Evolutionary conservation across 306 rosid genomes (phyloP), one percentile per base, ranked within the genome.

Genomic region (Glycine tomentella): DNA sequence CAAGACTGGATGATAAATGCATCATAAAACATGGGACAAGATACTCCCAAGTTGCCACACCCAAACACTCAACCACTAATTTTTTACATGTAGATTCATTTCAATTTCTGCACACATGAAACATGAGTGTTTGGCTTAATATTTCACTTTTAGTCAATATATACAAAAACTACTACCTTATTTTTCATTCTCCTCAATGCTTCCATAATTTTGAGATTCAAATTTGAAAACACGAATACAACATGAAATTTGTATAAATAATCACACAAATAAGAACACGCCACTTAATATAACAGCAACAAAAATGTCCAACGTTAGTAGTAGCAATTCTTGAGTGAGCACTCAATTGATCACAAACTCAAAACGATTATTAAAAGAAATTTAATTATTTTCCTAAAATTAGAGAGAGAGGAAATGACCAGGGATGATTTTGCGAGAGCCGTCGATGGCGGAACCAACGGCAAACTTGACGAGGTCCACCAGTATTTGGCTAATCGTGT

Each of bases 401-500:
- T 42, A 16, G 48, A 38, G 38, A 87, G 65, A 1, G 31, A 25
- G 40, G 62, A 67, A 80, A 87, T 4, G 68, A 94, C 98, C 97
- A 4, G 88, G 79, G 83, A 79, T 68, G 78, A 88, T 64, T 81
- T 80, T 83, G 88, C 88, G 88, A 77, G 94, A 82, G 74, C 69
- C 79, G 20, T 78, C 86, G 82, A 90, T 65, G 62, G 90, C 81
- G 55, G 95, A 90, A 62, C 88, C 97, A 1, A 88, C 80, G 49
- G 92, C 90, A 62, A 92, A 92, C 84, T 87, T 92, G 83, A 87
- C 84, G 81, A 92, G n/a, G 48, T 77, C 77, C 4, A 15, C 44
- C 31, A 94, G 86, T 72, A 94, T 17, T 50, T 67, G 86, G 84
- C 65, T 75, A n/a, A 82, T 34, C n/a, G 76, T 69, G 78, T 76